phyloP scores from a whole-genome alignment of 2,329 filamentous ascomycete genomes.

The Canariomyces notabilis region DNA sequence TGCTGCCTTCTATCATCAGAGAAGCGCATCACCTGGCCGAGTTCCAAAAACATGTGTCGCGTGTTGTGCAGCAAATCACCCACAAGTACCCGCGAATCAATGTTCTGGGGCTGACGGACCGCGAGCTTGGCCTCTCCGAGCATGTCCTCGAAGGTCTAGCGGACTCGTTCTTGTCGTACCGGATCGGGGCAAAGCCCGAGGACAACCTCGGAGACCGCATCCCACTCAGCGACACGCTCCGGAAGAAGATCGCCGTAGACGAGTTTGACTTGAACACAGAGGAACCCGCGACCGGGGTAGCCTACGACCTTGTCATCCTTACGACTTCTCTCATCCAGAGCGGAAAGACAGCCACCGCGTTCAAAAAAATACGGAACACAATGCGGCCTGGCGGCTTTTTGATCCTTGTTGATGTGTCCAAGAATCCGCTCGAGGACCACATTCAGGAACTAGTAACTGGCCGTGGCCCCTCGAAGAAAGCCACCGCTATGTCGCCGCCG shows the following conservation, averaged over 20 bases:
- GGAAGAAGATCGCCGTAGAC: conserved; percentile 18
- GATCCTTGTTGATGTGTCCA: conserved; percentile 27
- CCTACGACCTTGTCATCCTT: conserved; percentile 28
- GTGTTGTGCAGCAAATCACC: conserved; percentile 33
- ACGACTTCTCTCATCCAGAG: conserved; percentile 23
- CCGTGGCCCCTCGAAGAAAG: not conserved
- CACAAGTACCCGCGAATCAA: conserved; percentile 38
- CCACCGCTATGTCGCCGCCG: conserved; percentile 24
- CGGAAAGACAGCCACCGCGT: conserved; percentile 1
- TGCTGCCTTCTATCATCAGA: conserved; percentile 25
- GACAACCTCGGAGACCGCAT: conserved; percentile 20
- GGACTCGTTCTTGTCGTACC: conserved; percentile 30
- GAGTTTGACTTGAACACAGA: conserved; percentile 23
- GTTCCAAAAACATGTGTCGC: conserved; percentile 32
- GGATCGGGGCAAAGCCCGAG: conserved; percentile 22
- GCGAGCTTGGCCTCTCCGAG: conserved; percentile 28
- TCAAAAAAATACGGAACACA: conserved; percentile 16
- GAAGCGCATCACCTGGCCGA: conserved; percentile 29
- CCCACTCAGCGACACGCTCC: not conserved
- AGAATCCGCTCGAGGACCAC: conserved; percentile 19
- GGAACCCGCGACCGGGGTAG: conserved; percentile 8
- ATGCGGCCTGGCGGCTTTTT: conserved; percentile 32
- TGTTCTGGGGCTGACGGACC: conserved; percentile 34
- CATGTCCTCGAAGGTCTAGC: conserved; percentile 31
- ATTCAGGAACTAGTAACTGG: conserved; percentile 18